Evolutionary conservation across 768 basidiomycete species (phyloP), one percentile per base, ranked within the genome.

Genomic region (Boletus rufocinnamomeus): DNA sequence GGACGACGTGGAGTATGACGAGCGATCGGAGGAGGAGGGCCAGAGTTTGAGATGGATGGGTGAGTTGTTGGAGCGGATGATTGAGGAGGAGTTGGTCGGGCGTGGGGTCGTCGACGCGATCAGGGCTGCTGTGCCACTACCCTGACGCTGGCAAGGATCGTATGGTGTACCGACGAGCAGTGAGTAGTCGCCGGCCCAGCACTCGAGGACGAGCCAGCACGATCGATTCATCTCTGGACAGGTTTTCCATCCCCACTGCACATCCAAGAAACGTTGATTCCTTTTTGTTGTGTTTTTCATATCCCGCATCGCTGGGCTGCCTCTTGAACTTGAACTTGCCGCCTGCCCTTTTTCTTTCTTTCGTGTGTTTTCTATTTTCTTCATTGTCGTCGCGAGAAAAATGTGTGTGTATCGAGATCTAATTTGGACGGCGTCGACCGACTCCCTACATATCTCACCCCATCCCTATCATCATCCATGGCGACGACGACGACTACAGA

Each of bases 1-100:
- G 2, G 70, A 70, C 4, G 69, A 72, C 4, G 44, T 72, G 38
- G 63, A 50, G 48, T 68, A 70, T 8, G 58, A 58, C 2, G 48
- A 17, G 37, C 35, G 43, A 8, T 19, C 44, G 28, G 19, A 14
- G 1, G 57, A 51, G 6, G 58, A 58, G 48, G 69, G 49, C 3
- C 46, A 61, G 53, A 52, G 56, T 23, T 10, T 30, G 17, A 10
- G 38, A 9, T 70, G 69, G 69, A 72, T 66, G 63, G 30, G 51
- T 10, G 17, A 23, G 38, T 27, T 70, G 45, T 35, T 70, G 55
- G 55, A 68, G 23, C 53, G 37, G 43, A 68, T 66, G 66, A 19
- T 48, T 1, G 25, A 9, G 6, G 59, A 60, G 30, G 56, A 21
- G 2, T n/a, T 72, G 32, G 64, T 70, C n/a, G 38, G 8, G 19